Evolutionary conservation across 768 basidiomycete species (phyloP), one percentile per base, ranked within the genome.

Genomic region (Lentinus tigrinus): DNA sequence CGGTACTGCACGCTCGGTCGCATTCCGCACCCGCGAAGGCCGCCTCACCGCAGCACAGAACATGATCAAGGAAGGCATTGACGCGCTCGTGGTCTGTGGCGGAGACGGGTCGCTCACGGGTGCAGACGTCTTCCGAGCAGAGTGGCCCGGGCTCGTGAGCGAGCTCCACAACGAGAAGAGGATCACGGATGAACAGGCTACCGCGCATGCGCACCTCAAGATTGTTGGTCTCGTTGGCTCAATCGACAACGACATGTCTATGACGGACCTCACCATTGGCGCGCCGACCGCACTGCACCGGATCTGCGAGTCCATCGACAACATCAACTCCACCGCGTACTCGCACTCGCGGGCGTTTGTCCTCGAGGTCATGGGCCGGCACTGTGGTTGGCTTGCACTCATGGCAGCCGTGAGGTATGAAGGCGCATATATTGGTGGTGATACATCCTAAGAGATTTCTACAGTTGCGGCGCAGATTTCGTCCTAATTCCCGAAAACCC

Each of bases 221-320:
- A 97, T 99, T 65, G 96, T 96, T 61, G 97, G 97, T n/a, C 85
- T 99, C 40, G 97, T 98, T 58, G 97, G 97, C 36, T 96, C 94
- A 4, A 98, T 99, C 69, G 97, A 99, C 75, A 99, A 99, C 68
- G 97, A 98, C 71, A 98, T 99, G 95, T 90, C 91, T 16, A 81
- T 96, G 83, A 98, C 97, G 19, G 95, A 98, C 73, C 73, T 97
- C 68, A 99, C 97, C 7, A 98, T 98, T 68, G 97, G 96, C 47
- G 96, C 95, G 1, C 87, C 92, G 0, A 99, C 96, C 2, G 96
- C 96, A 19, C 77, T 99, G 37, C 95, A 96, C 64, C 85, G 97
- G 40, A 98, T 98, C 54, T 98, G 97, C 74, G 97, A 98, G 73
- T 87, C 95, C 26, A 91, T 99, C 72, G 97, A 99, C 70, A 96